Base-by-base conservation (phyloP, 225 moss, liverwort and hornwort genomes). In the Anthoceros angustus region DNA sequence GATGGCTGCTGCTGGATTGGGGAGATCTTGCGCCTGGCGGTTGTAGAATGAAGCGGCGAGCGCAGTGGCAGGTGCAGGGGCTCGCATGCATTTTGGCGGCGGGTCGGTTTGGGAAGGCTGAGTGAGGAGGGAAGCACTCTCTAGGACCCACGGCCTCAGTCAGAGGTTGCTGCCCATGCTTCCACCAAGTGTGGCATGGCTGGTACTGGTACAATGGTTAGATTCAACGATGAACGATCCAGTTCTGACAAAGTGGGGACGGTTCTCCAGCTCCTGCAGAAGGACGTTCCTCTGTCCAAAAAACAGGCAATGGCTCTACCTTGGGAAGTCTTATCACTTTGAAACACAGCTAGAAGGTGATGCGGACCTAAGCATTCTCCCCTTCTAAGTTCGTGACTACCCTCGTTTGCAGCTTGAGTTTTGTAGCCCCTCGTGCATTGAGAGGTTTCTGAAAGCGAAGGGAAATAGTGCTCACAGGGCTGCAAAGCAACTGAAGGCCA, bases 391-490 rank as follows among this genome's bases (percentile, higher is more conserved):
- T 24, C 2, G 24, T 32, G 6, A 4, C 8, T 25, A 18, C 45
- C 65, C 39, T 43, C 5, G 60, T 38, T 25, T 68, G 74, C 82
- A 95, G 94, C 72, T 78, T 20, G 90, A 82, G 48, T 95, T 75
- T 61, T 95, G 94, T 68, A 84, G 90, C 61, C 84, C 88, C 42
- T 76, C 86, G 24, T 88, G 88, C 72, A 73, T 95, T 70, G 78
- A 69, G 64, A 90, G 90, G 10, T 82, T 77, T 70, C 77, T 95
- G 77, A 82, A 74, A 79, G 90, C 86, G 49, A 88, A 88, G 43
- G 85, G 84, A 61, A 80, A 82, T 43, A 82, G 72, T 41, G 86
- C 77, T 18, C 84, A 84, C 64, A 86, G 79, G 72, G 84, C 94
- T 26, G 86, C 90, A 42, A 90, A 81, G 79, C 86, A 86, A 72